These are phyloP conservation scores for Mucor plumbeus DNA, from an alignment of 371 early-diverging fungal genomes.

Conservation along the genomic window DNA sequence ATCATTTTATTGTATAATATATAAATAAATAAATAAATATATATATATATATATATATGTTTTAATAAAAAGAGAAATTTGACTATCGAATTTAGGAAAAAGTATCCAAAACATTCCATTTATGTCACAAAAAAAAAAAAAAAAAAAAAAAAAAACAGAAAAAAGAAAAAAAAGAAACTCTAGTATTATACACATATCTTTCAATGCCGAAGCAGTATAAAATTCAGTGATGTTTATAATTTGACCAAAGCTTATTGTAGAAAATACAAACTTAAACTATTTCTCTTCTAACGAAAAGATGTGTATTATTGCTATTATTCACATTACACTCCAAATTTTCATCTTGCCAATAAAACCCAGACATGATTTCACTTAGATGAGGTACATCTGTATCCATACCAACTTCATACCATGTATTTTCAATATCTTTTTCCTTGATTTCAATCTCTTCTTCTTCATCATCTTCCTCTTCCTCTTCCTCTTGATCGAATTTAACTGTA, in stretches of 20 bases:
- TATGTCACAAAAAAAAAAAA: not conserved
- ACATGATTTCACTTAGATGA: conserved; percentile 25
- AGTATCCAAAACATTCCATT: not conserved
- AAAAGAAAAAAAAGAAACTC: not conserved
- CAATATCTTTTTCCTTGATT: conserved; percentile 7
- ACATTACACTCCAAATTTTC: not conserved
- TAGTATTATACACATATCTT: not conserved
- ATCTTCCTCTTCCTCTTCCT: conserved; percentile 7
- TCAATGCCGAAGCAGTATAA: not conserved
- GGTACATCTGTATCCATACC: conserved; percentile 47
- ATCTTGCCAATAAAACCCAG: conserved; percentile 36
- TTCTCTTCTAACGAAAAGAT: not conserved
- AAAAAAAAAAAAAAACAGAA: too few relatives aligned
- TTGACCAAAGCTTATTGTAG: not conserved
- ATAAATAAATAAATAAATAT: too few relatives aligned
- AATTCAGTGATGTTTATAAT: conserved; percentile 5
- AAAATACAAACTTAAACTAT: not conserved
- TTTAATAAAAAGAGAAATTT: not conserved
- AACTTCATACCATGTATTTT: conserved; percentile 40
- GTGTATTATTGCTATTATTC: conserved; percentile 2
- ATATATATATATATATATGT: too few relatives aligned
- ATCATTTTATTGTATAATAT: not conserved
- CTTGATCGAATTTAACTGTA: not conserved
- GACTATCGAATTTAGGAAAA: not conserved
- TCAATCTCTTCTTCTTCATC: not conserved